Evolutionary conservation across 306 rosid genomes (phyloP).

Genomic region (Rubus idaeus): DNA sequence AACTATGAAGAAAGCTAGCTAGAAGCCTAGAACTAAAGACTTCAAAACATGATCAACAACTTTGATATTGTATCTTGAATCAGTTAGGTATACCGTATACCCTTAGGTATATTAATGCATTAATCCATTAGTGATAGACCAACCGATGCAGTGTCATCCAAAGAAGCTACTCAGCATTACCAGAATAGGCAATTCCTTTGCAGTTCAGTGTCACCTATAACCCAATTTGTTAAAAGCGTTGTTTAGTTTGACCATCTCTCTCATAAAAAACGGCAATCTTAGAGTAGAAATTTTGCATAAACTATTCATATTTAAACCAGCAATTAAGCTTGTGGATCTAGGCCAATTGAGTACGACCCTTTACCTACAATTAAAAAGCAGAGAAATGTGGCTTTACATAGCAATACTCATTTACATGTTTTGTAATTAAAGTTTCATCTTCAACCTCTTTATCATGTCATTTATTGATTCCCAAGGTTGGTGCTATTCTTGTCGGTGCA

Average conservation of each 20-base stretch:
- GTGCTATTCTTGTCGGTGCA: slow-evolving; percentile 27
- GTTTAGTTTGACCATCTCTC: neutral
- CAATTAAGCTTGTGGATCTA: neutral
- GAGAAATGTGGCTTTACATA: slow-evolving; percentile 5
- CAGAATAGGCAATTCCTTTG: too few relatives aligned
- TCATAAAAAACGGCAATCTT: neutral
- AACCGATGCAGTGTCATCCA: too few relatives aligned
- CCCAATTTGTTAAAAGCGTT: neutral
- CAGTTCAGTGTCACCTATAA: too few relatives aligned
- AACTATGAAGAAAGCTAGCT: too few relatives aligned
- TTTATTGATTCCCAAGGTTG: slow-evolving; percentile 16
- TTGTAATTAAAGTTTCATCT: slow-evolving; percentile 16
- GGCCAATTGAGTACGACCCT: slow-evolving; percentile 17
- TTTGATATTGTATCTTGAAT: neutral
- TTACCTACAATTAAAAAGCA: slow-evolving; percentile 12
- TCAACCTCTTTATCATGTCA: slow-evolving; percentile 4
- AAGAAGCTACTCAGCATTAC: too few relatives aligned
- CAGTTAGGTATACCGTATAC: too few relatives aligned
- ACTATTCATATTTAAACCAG: neutral
- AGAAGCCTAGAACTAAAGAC: too few relatives aligned
- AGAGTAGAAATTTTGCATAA: neutral
- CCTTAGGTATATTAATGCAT: too few relatives aligned
- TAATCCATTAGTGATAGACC: too few relatives aligned
- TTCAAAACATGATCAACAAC: neutral
- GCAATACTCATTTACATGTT: neutral